Evolutionary conservation across 139 green algal species (phyloP).

Genomic region (Diplosphaera chodatii): DNA sequence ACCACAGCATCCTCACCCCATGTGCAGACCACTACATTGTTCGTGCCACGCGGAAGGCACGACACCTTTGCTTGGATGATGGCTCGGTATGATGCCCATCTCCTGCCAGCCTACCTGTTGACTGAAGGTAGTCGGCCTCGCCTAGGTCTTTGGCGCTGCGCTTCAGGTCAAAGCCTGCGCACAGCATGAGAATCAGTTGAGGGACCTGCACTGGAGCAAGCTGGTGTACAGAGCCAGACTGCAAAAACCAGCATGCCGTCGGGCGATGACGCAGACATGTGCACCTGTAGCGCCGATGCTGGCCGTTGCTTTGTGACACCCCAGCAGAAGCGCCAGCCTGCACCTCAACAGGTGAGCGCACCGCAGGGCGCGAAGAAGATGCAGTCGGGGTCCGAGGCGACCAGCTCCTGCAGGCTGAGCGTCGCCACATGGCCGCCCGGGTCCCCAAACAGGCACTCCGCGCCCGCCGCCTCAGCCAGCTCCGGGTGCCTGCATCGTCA

Average conservation of each 20-base stretch:
- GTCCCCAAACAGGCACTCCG: background rate
- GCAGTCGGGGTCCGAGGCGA: background rate
- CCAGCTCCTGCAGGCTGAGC: background rate
- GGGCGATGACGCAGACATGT: too few species aligned
- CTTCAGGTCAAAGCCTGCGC: background rate
- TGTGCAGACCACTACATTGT: too few species aligned
- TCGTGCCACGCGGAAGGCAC: too few species aligned
- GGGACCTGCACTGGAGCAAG: too few species aligned
- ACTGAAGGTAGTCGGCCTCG: background rate
- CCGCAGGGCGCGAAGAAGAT: background rate
- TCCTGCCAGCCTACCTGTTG: background rate
- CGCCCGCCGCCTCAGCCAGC: background rate
- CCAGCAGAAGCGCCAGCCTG: background rate
- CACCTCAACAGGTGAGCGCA: background rate
- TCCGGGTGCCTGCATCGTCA: background rate
- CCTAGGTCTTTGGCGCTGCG: background rate
- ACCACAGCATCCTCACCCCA: too few species aligned
- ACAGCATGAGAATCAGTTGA: background rate
- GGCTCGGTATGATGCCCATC: too few species aligned
- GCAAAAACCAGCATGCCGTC: too few species aligned
- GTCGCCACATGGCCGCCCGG: background rate
- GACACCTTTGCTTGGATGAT: too few species aligned
- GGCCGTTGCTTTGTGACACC: too few species aligned
- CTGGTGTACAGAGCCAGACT: too few species aligned
- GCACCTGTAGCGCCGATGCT: too few species aligned